Conservation (phyloP, 768 basidiomycete species). For the Trametes meyenii region DNA sequence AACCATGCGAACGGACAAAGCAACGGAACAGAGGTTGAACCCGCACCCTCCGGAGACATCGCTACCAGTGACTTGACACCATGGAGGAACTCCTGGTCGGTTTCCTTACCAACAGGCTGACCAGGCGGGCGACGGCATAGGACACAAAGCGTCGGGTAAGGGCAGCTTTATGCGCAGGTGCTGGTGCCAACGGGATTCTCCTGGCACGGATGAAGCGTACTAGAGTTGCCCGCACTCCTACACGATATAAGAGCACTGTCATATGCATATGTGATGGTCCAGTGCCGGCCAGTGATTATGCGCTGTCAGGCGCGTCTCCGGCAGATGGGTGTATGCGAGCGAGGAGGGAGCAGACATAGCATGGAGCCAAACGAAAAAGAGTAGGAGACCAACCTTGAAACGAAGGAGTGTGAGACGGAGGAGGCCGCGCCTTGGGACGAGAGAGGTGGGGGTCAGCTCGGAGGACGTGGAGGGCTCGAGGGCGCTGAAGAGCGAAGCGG, state of each 20-base stretch:
- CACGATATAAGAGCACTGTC: too few species aligned
- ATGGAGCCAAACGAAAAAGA: constrained; percentile 15
- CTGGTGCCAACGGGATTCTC: background rate
- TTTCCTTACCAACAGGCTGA: constrained; percentile 2
- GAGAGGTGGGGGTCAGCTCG: constrained; percentile 34
- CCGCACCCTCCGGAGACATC: background rate
- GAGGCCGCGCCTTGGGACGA: constrained; percentile 63
- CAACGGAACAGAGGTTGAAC: background rate
- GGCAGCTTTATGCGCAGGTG: background rate
- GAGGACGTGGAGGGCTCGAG: constrained; percentile 30
- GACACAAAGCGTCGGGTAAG: background rate
- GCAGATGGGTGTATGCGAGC: background rate
- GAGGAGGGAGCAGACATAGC: background rate
- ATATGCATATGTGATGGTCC: too few species aligned
- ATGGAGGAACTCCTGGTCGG: background rate
- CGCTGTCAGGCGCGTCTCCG: background rate
- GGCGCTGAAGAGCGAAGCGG: constrained; percentile 26
- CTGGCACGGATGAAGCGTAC: background rate
- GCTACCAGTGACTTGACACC: too few species aligned
- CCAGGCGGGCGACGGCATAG: background rate
- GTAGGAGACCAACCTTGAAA: constrained; percentile 47
- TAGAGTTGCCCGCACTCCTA: background rate
- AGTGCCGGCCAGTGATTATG: too few species aligned
- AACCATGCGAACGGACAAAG: constrained; percentile 9
- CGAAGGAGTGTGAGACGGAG: constrained; percentile 67